phyloP scores from a whole-genome alignment of 2,329 filamentous ascomycete species.

The Aspergillus brunneoviolaceus region DNA sequence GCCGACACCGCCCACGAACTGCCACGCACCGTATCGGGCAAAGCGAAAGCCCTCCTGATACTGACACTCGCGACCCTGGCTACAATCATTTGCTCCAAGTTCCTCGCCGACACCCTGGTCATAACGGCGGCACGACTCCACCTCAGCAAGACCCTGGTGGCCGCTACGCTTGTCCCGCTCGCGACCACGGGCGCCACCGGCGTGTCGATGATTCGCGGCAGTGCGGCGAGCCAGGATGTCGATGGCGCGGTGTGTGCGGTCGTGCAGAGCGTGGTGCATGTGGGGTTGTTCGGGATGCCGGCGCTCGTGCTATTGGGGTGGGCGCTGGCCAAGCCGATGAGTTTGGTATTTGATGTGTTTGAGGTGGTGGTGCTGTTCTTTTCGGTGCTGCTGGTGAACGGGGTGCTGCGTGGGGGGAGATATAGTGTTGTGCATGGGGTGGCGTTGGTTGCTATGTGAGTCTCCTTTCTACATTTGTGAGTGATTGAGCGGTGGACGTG shows the following conservation, averaged over 20 bases:
- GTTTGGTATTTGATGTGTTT: slow-evolving; percentile 71
- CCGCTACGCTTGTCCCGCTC: slow-evolving; percentile 70
- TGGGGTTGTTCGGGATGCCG: slow-evolving; percentile 70
- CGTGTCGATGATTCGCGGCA: slow-evolving; percentile 66
- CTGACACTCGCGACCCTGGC: slow-evolving; percentile 49
- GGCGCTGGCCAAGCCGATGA: slow-evolving; percentile 67
- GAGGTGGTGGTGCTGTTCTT: slow-evolving; percentile 70
- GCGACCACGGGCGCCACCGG: slow-evolving; percentile 74
- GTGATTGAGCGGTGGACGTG: neutral
- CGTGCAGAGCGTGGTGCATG: slow-evolving; percentile 73
- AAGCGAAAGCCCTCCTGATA: neutral
- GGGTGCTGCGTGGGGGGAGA: slow-evolving; percentile 71
- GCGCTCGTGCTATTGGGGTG: slow-evolving; percentile 71
- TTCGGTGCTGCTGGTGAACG: slow-evolving; percentile 64
- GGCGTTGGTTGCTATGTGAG: slow-evolving; percentile 56
- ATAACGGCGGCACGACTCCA: slow-evolving; percentile 61
- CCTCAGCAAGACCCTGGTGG: slow-evolving; percentile 71
- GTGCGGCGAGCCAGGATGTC: slow-evolving; percentile 65
- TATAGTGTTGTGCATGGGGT: slow-evolving; percentile 75
- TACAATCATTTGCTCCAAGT: slow-evolving; percentile 68
- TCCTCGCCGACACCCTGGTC: slow-evolving; percentile 68
- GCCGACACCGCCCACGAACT: neutral
- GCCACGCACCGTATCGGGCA: neutral
- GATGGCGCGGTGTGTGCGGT: slow-evolving; percentile 66
- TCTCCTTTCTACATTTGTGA: neutral